Conservation (phyloP, 805 yeast species). For the Candida gorgasii region DNA sequence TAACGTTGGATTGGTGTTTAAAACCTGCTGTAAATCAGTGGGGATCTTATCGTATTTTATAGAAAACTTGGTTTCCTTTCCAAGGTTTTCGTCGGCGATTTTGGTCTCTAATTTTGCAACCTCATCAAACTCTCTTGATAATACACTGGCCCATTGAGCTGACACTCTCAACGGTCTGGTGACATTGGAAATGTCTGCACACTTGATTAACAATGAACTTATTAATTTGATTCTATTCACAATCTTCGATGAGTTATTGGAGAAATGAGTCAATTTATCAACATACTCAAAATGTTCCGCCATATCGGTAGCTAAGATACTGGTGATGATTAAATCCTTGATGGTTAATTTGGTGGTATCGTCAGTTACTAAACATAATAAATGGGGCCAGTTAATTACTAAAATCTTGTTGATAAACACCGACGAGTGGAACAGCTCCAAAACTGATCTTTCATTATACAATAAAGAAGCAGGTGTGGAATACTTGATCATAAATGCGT, state of each 20-base stretch:
- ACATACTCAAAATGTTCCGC: slow-evolving; percentile 79
- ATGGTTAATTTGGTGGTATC: slow-evolving; percentile 17
- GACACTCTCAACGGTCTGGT: slow-evolving; percentile 76
- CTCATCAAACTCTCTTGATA: slow-evolving; percentile 75
- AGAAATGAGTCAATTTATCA: slow-evolving; percentile 43
- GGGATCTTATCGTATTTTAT: slow-evolving; percentile 40
- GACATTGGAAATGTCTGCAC: slow-evolving; percentile 95
- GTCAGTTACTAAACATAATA: slow-evolving; percentile 20
- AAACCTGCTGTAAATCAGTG: slow-evolving; percentile 40
- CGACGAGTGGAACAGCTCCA: slow-evolving; percentile 81
- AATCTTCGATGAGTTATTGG: slow-evolving; percentile 13
- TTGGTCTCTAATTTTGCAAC: slow-evolving; percentile 52
- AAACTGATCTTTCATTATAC: slow-evolving; percentile 65
- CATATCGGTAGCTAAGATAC: slow-evolving; percentile 78
- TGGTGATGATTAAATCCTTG: slow-evolving; percentile 30
- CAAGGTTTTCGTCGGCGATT: slow-evolving; percentile 5
- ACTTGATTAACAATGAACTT: slow-evolving; percentile 74
- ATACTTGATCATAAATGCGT: slow-evolving; percentile 60
- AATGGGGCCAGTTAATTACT: slow-evolving; percentile 37
- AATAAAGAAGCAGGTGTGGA: slow-evolving; percentile 62
- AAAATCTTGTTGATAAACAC: slow-evolving; percentile 51
- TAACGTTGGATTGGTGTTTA: slow-evolving; percentile 49
- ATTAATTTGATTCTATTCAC: slow-evolving; percentile 42
- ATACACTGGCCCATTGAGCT: slow-evolving; percentile 83
- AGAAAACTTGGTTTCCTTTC: slow-evolving; percentile 1